Evolutionary conservation across 495 filamentous ascomycete species (phyloP), one percentile per base, ranked within the genome.

Genomic region (Amniculicola lignicola): DNA sequence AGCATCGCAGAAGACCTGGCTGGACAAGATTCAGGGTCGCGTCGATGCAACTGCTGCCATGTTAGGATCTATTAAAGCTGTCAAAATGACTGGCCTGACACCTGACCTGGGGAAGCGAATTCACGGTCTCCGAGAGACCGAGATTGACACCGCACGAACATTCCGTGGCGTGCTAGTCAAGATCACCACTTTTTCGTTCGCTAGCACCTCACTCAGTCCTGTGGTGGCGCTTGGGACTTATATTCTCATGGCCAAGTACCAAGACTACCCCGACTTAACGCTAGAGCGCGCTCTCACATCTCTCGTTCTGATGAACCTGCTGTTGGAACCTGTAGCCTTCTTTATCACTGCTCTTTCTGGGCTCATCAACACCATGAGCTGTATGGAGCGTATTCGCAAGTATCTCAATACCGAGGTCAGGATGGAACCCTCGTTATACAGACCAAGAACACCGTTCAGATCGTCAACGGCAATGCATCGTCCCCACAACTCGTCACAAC

Each of bases 11-110:
- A 72, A 69, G 41, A 40, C 40, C 0, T 79, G 78, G 78, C 70
- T 78, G 57, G 70, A 69, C 28, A 54, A 42, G 9, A 70, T 72
- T 33, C 72, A 77, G 57, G 65, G 66, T 11, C 67, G 78, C n/a
- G 69, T 79, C 2, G 27, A 51, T 64, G 67, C 29, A 39, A 71
- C 69, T 0, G 53, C 63, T 3, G 54, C 51, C 12, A 67, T 67
- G 58, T 61, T 75, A 5, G 41, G 45, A 11, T 51, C 57, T n/a
- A 72, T 75, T 49, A 73, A 72, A 40, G 61, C 62, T 2, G 54
- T 75, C 25, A 71, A 70, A 53, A 72, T 75, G 69, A 60, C 59
- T 42, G 69, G 69, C 36, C 50, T 71, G 4, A 52, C 45, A 14
- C 23, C 50, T 7, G 61, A 59, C 19, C 47, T 68, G 7, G 41